These are phyloP conservation scores for Paraconiothyrium brasiliense DNA, from an alignment of 2,329 filamentous ascomycete genomes.

Conservation along the genomic window DNA sequence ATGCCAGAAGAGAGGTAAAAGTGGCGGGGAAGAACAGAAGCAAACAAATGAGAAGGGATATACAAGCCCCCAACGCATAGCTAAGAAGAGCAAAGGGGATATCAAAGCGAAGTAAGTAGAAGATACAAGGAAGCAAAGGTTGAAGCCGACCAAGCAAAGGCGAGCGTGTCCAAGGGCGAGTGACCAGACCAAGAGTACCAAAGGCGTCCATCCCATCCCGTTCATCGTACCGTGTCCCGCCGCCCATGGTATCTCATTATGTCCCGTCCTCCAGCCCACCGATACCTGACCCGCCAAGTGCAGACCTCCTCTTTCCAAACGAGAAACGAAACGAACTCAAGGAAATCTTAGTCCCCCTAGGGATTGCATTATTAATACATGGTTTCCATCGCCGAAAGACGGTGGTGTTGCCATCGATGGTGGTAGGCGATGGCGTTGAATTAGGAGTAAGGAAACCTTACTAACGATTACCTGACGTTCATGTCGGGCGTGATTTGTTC, in stretches of 20 bases:
- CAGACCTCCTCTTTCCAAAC: slow-evolving; percentile 5
- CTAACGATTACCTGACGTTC: slow-evolving; percentile 40
- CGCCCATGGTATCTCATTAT: slow-evolving; percentile 12
- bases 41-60: background rate
- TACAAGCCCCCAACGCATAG: slow-evolving; percentile 1
- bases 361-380: slow-evolving; percentile 9
- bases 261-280: slow-evolving; percentile 1
- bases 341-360: background rate
- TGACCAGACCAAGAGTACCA: background rate
- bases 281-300: slow-evolving; percentile 3
- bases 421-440: background rate
- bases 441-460: slow-evolving; percentile 28
- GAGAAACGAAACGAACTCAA: background rate
- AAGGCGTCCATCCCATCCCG: background rate
- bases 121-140: slow-evolving; percentile 10
- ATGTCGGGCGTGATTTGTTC: slow-evolving; percentile 25
- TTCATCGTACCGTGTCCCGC: background rate
- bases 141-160: background rate
- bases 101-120: slow-evolving; percentile 15
- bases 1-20: slow-evolving; percentile 1
- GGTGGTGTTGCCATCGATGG: background rate
- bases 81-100: slow-evolving; percentile 15
- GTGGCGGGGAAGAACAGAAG: background rate
- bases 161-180: background rate
- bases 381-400: background rate